Base-by-base conservation (phyloP, 768 basidiomycete genomes). In the Daedaleopsis sinensis region DNA sequence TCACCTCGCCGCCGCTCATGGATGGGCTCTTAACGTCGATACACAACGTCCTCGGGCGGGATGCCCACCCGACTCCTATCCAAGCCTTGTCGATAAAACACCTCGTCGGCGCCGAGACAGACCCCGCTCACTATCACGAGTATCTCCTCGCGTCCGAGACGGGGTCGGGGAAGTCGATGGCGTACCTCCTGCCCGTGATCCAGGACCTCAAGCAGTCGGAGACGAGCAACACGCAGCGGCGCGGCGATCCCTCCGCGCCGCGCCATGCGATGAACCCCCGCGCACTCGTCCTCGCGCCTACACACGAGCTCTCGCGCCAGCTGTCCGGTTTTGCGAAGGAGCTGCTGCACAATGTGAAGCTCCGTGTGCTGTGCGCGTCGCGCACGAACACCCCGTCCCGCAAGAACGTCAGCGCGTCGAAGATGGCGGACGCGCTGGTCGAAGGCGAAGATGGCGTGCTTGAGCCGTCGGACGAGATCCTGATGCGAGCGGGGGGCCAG, bases 101-200 rank as follows among this genome's bases (percentile, higher is more conserved):
- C 74, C 72, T 93, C 18, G 71, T 91, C 55, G 73, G 76, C 7
- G 51, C 51, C 53, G 68, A 23, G 55, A 61, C 37, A 35, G 53
- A 70, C 24, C 80, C 77, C 69, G 76, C 77, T 49, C 78, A 85
- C 51, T 73, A 72, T 58, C 64, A 68, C 12, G 70, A 79, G 58
- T 88, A 82, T 65, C 82, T 96, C 7, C 80, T 96, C 1, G 94
- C 93, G 0, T 88, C 90, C 0, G 94, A 96, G 73, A 96, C 93
- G 0, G 94, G 95, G 16, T 94, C 93, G 0, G 94, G 94, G 1
- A 96, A 96, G 76, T 94, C 91, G 2, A 83, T 96, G 32, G 94
- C 95, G 1, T 96, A 95, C 72, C 82, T 96, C 46, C 81, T 96
- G 6, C 94, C 94, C 0, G 73, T 96, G 56, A 79, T 96, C 1